Evolutionary conservation across 345 rosid genomes (phyloP).

Genomic region (Ailanthus altissimus): DNA sequence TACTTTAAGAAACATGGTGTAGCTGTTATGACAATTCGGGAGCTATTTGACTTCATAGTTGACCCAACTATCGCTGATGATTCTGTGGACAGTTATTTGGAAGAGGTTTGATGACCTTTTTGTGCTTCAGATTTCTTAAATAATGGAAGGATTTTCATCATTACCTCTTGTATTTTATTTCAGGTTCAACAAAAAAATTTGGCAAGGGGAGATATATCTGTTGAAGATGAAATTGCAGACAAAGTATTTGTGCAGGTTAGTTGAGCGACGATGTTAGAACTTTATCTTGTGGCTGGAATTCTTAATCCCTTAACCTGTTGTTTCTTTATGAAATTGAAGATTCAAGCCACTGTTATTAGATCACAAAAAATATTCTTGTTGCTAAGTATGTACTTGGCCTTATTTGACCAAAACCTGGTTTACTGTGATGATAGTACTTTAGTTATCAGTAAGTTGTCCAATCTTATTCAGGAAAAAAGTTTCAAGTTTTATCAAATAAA

Average conservation of each 20-base stretch:
- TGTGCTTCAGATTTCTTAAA: background rate
- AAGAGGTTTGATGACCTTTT: conserved; percentile 52
- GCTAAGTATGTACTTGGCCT: background rate
- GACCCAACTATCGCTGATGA: conserved; percentile 87
- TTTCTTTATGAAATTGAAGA: background rate
- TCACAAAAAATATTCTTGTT: background rate
- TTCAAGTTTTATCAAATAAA: background rate
- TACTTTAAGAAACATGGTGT: conserved; percentile 90
- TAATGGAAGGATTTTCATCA: background rate
- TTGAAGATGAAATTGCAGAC: conserved; percentile 91
- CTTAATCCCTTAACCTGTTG: background rate
- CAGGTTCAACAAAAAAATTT: conserved; percentile 78
- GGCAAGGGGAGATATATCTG: conserved; percentile 66
- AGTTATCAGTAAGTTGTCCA: background rate
- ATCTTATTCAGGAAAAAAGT: background rate
- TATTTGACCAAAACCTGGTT: background rate
- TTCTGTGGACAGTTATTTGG: conserved; percentile 76
- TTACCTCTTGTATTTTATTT: conserved; percentile 15
- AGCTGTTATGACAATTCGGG: conserved; percentile 90
- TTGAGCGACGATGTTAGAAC: background rate
- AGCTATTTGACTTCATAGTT: conserved; percentile 91
- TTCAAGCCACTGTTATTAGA: background rate
- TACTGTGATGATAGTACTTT: background rate
- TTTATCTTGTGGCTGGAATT: background rate
- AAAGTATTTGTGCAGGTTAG: conserved; percentile 89